These are phyloP conservation scores for Thermothielavioides terrestris DNA, from an alignment of 495 filamentous ascomycete genomes.

Conservation along the genomic window DNA sequence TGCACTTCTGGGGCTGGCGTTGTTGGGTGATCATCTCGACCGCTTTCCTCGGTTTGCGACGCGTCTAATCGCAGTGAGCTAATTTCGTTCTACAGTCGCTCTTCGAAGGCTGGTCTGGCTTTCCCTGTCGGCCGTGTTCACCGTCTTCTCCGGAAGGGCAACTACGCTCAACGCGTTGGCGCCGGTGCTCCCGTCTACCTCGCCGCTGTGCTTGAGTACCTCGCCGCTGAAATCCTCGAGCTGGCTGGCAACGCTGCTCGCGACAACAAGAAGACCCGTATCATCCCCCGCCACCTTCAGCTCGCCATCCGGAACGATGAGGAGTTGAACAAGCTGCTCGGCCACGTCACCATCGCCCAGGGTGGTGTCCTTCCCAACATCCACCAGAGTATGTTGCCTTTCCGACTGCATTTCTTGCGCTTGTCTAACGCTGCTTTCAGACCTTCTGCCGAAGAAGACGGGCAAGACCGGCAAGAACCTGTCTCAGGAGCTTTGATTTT, in stretches of 20 bases:
- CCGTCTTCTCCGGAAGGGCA: slow-evolving; percentile 98
- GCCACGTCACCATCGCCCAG: slow-evolving; percentile 98
- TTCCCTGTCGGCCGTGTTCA: slow-evolving; percentile 99
- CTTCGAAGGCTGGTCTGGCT: slow-evolving; percentile 97
- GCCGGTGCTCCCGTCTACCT: slow-evolving; percentile 97
- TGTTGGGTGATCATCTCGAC: slow-evolving; percentile 1
- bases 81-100: slow-evolving; percentile 58
- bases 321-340: slow-evolving; percentile 99
- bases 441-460: slow-evolving; percentile 97
- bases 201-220: slow-evolving; percentile 95
- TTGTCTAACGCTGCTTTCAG: slow-evolving; percentile 48
- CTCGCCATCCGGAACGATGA: slow-evolving; percentile 99
- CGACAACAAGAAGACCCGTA: slow-evolving; percentile 99
- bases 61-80: slow-evolving; percentile 23
- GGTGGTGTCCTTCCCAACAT: slow-evolving; percentile 99
- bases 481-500: slow-evolving; percentile 79
- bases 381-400: slow-evolving; percentile 76
- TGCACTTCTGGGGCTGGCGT: not conserved
- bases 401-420: not conserved
- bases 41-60: slow-evolving; percentile 9
- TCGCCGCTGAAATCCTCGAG: slow-evolving; percentile 97
- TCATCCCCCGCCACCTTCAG: slow-evolving; percentile 98
- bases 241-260: slow-evolving; percentile 97
- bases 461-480: slow-evolving; percentile 81
- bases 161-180: slow-evolving; percentile 99